Base-by-base conservation (phyloP, 2,329 filamentous ascomycete species). In the Karstenula rhodostoma region DNA sequence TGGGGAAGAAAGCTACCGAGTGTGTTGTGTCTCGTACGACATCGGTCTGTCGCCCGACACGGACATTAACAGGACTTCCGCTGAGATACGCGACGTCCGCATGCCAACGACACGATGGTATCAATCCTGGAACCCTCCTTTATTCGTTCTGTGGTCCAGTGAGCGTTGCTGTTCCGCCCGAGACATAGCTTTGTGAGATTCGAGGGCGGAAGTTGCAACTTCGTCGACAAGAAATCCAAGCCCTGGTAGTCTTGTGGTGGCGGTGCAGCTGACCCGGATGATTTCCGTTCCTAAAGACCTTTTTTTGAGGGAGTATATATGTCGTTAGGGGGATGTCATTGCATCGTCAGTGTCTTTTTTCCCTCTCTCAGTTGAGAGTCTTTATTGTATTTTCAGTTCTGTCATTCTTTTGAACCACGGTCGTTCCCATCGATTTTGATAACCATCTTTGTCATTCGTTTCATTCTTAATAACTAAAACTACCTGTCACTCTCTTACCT, bases 51-150 rank as follows among this genome's bases (percentile, higher is more conserved):
- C 42, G 42, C 42, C 42, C 42, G 42, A 25, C 19, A 44, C 42
- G 42, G 42, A 44, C 42, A 22, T 44, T 44, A 7, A n/a, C 42
- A 12, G 42, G n/a, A 13, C 42, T 17, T 44, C 22, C 19, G 3
- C 22, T 44, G 42, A 44, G 42, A 44, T 44, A 44, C 42, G 42
- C 42, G 19, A 22, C 42, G n/a, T 44, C 42, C 42, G 42, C 27
- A 44, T 44, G 13, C 42, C n/a, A 44, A n/a, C 42, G 22, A 25
- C 42, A 25, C 4, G 13, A 23, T 1, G 8, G 42, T 44, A 44
- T 22, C 22, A 19, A 23, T 23, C 42, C 22, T 44, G 42, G 35
- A 9, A 40, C 15, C 1, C 15, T 7, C 19, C n/a, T 25, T n/a
- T 23, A 25, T 47, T 40, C 35, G 35, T 17, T 40, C 2, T 6